A percentile compares a stretch with the other conserved stretches of the same genome.
These are phyloP conservation scores for Mucor ambiguus DNA, from an alignment of 371 early-diverging fungal species.

Conservation along the genomic window DNA sequence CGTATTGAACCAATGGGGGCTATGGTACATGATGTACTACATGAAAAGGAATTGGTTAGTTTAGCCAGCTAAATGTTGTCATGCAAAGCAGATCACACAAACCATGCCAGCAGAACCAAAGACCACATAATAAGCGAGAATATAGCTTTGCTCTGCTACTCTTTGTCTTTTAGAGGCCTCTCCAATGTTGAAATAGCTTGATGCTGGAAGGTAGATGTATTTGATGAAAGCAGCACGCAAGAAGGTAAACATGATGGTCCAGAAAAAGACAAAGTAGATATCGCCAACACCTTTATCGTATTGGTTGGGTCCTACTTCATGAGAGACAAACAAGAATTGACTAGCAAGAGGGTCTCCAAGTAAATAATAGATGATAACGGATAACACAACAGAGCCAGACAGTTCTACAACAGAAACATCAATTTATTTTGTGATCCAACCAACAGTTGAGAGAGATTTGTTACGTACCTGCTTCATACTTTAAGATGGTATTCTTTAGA, in stretches of 20 bases:
- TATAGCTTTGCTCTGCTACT: slow-evolving; percentile 61
- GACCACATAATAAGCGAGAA: slow-evolving; percentile 48
- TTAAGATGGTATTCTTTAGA: neutral
- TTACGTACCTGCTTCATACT: slow-evolving; percentile 12
- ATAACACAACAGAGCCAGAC: slow-evolving; percentile 16
- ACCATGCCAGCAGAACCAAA: slow-evolving; percentile 62
- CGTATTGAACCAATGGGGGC: slow-evolving; percentile 66
- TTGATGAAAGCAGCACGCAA: slow-evolving; percentile 60
- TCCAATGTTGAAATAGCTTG: slow-evolving; percentile 45
- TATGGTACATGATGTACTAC: slow-evolving; percentile 52
- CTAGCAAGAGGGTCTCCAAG: slow-evolving; percentile 16
- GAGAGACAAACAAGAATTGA: slow-evolving; percentile 18
- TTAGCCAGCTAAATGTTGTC: neutral
- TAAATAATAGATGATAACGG: slow-evolving; percentile 8
- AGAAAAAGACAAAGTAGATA: slow-evolving; percentile 53
- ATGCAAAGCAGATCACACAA: slow-evolving; percentile 19
- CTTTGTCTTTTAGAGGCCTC: slow-evolving; percentile 52
- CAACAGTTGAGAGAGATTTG: neutral
- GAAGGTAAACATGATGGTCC: slow-evolving; percentile 65
- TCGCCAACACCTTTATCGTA: slow-evolving; percentile 49
- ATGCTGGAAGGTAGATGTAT: slow-evolving; percentile 54
- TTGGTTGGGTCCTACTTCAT: slow-evolving; percentile 12
- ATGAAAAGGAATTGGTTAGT: neutral
- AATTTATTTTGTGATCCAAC: neutral
- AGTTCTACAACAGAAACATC: slow-evolving; percentile 1